Evolutionary conservation across 345 rosid genomes (phyloP), one percentile per base, ranked within the genome.

Genomic region (Cardamine occulta): DNA sequence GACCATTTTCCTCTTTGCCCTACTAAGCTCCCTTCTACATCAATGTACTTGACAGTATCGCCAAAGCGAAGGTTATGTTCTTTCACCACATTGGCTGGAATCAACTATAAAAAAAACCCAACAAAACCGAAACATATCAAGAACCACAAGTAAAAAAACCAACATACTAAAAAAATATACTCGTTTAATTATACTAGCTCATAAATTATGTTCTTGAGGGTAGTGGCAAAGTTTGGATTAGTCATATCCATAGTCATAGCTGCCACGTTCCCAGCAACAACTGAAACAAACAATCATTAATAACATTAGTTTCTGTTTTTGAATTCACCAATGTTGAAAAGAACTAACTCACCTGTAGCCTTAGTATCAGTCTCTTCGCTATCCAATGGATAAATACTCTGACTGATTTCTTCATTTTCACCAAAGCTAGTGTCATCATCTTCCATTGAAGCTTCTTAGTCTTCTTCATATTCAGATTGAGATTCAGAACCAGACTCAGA

Each of bases 1-100:
- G 73, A 0, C 74, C 74, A 72, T 7, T 51, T 57, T 4, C 65
- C 81, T 60, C 39, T 45, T 40, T 12, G 6, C 26, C 78, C 81
- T 7, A 0, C 1, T 7, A 42, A 29, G 18, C 1, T 55, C 1
- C 81, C 78, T 48, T 64, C 76, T 18, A 1, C 53, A 29, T 77
- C 76, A 56, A 77, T 71, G n/a, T 64, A 71, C 3, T 11, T 77
- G 5, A 77, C 5, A 1, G 0, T 8, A 0, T 47, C 3, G 0
- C 39, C 62, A 49, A 77, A 71, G 12, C 0, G 1, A 5, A 64
- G 76, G 2, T 11, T 7, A 28, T 77, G 7, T 0, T 64, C 62
- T 5, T 14, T 57, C 44, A 77, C 67, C 42, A 49, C 37, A 10
- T 28, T 6, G 1, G 76, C 67, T 39, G 80, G 76, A 65, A 77